Evolutionary conservation across 1,284 basidiomycete species (phyloP), one percentile per base, ranked within the genome.

Genomic region (Uromyces viciae-fabae): DNA sequence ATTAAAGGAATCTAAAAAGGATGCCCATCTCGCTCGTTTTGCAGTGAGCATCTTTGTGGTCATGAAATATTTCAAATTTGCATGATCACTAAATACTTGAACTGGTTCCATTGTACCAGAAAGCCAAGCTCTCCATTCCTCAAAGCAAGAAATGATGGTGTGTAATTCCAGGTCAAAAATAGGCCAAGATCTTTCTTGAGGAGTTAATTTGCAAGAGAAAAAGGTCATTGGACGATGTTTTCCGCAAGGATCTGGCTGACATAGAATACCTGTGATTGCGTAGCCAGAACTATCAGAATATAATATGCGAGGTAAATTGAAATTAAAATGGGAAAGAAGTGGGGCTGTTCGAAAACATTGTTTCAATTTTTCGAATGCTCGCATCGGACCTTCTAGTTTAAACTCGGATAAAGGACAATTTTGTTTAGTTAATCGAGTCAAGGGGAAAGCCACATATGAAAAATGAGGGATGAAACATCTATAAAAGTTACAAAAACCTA

Each of bases 201-300:
- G 38, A 38, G 81, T 33, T 22, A 82, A 42, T 42, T 82, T 82
- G 36, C 72, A 52, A 17, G 81, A 82, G 36, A 36, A 58, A 66
- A 38, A 66, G 42, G 22, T 40, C 3, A 66, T 38, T n/a, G 64
- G 64, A 9, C n/a, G 36, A 9, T 38, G 38, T 3, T 66, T 66
- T 3, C 64, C 38, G 3, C 25, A 19, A 11, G 28, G 28, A 22
- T 64, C 31, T 33, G 31, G 31, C 22, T 49, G 46, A 22, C 46
- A 11, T 42, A 66, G 25, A 3, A 66, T 38, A 8, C 36, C 64
- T 15, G 64, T 38, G 19, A 66, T 66, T 17, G 64, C 64, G n/a
- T 17, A 66, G 3, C 64, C 64, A 25, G 38, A 66, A 40, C 64
- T 66, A 42, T 66, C 64, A 15, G 42, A 31, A 19, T 66, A 38